Evolutionary conservation across 768 basidiomycete species (phyloP).

Genomic region (Phaffia australis): DNA sequence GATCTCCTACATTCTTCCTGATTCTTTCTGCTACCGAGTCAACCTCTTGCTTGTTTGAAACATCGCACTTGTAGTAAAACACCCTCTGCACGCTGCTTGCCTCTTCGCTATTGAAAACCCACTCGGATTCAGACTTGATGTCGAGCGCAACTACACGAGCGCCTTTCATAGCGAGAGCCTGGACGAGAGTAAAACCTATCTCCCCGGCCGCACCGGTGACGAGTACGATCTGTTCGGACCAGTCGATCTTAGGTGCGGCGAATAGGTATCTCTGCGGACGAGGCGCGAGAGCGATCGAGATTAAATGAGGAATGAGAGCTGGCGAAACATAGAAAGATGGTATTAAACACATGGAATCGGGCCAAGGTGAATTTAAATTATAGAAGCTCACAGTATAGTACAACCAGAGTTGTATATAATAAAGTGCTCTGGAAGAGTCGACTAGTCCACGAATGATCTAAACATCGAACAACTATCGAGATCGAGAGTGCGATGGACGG

Average conservation of each 20-base stretch:
- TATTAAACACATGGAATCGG: no score
- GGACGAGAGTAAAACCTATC: conserved; percentile 74
- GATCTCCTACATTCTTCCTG: conserved; percentile 73
- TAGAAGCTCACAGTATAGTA: no score
- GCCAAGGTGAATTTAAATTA: no score
- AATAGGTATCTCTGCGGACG: background rate
- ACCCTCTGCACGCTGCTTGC: conserved; percentile 54
- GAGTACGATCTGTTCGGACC: conserved; percentile 80
- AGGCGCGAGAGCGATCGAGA: background rate
- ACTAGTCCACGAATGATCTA: no score
- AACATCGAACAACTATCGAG: no score
- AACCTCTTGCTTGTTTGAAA: conserved; percentile 80
- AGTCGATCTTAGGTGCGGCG: conserved; percentile 49
- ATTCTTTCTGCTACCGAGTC: conserved; percentile 61
- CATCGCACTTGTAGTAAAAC: conserved; percentile 77
- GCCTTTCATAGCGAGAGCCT: conserved; percentile 70
- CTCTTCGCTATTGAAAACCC: background rate
- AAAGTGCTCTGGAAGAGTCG: no score
- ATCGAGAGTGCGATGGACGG: no score
- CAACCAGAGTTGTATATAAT: no score
- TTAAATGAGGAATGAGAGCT: conserved; percentile 12
- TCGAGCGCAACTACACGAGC: conserved; percentile 79
- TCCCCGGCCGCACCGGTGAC: conserved; percentile 89
- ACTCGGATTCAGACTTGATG: conserved; percentile 46
- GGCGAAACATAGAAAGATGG: no score